These are phyloP conservation scores for Leccinum laetum DNA, from an alignment of 1,284 basidiomycete genomes.

Conservation along the genomic window DNA sequence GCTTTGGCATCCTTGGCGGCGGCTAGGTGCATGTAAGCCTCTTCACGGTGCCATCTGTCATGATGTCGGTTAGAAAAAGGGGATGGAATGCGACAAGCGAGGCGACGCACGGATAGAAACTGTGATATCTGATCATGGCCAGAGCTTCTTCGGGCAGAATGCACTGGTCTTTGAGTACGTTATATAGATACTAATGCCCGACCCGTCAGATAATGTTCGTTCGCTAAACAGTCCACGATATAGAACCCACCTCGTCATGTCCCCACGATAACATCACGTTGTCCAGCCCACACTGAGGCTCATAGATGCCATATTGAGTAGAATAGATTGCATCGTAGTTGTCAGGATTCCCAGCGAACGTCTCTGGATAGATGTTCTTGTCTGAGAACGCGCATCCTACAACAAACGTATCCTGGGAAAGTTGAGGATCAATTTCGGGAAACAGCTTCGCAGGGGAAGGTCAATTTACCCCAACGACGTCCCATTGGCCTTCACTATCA, in stretches of 20 bases:
- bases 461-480: conserved; percentile 74
- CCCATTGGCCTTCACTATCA: conserved; percentile 88
- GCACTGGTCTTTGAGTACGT: conserved; percentile 76
- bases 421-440: conserved; percentile 13
- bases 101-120: conserved; percentile 78
- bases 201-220: conserved; percentile 11
- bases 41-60: conserved; percentile 80
- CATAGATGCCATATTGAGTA: conserved; percentile 84
- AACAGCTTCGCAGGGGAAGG: neutral
- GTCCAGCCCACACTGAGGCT: conserved; percentile 82
- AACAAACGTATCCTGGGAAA: conserved; percentile 77
- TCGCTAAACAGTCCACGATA: conserved; percentile 2
- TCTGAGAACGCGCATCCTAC: conserved; percentile 87
- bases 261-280: conserved; percentile 93
- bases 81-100: neutral
- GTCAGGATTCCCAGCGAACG: conserved; percentile 82
- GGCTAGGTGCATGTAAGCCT: conserved; percentile 78
- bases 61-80: conserved; percentile 3
- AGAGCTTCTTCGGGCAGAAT: conserved; percentile 82
- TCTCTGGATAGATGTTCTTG: conserved; percentile 86
- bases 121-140: conserved; percentile 93
- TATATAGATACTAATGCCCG: conserved; percentile 64
- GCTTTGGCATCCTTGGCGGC: conserved; percentile 64
- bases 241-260: conserved; percentile 71
- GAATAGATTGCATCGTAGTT: conserved; percentile 68